phyloP scores from a whole-genome alignment of 1,139 yeast genomes.

The Geotrichum europaeum region DNA sequence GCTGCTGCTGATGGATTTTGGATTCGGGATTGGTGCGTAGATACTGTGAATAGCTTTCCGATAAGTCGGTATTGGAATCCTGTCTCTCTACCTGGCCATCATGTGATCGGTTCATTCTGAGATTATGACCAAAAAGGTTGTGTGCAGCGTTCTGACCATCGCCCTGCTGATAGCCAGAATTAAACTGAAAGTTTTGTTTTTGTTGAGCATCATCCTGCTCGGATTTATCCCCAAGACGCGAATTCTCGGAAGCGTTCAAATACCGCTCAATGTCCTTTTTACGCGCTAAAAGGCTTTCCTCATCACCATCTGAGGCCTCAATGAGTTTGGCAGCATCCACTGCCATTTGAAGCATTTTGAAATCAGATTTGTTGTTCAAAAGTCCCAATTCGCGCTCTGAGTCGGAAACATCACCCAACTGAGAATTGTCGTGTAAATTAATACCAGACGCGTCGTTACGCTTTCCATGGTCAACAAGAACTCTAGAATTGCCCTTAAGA shows the following conservation, averaged over 20 bases:
- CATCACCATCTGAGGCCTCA: constrained; percentile 9
- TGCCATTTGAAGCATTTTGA: constrained; percentile 16
- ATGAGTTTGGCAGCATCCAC: constrained; percentile 14
- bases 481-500: not conserved
- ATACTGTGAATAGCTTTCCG: constrained; percentile 10
- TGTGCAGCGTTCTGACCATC: constrained; percentile 4
- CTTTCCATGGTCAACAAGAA: not conserved
- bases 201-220: not conserved
- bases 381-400: not conserved
- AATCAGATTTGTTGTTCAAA: constrained; percentile 12
- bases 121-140: constrained; percentile 2
- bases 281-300: not conserved
- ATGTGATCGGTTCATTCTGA: not conserved
- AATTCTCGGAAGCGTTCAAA: not conserved
- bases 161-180: constrained; percentile 1
- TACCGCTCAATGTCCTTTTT: not conserved
- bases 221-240: not conserved
- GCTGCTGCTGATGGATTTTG: constrained; percentile 2
- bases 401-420: constrained; percentile 5
- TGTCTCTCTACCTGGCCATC: not conserved
- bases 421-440: not conserved
- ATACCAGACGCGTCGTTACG: constrained; percentile 14
- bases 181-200: not conserved
- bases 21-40: constrained; percentile 10
- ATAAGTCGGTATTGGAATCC: constrained; percentile 1